These are phyloP conservation scores for peach (Prunus persica) DNA, from an alignment of 306 rosid genomes.

Conservation along the genomic window DNA sequence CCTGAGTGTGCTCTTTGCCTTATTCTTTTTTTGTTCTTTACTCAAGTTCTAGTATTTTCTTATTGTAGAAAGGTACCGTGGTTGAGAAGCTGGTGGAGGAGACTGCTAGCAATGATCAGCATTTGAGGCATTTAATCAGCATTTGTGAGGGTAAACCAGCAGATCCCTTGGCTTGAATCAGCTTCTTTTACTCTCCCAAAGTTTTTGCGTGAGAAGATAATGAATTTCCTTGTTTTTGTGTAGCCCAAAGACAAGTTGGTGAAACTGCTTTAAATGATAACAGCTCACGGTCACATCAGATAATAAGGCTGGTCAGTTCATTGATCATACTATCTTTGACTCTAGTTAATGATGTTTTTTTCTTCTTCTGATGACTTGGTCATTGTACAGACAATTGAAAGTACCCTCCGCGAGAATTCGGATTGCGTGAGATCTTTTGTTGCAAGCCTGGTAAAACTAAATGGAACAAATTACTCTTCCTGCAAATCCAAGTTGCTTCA, in stretches of 20 bases:
- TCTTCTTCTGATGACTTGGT: conserved; percentile 2
- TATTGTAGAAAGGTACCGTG: conserved; percentile 89
- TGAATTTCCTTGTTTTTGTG: conserved; percentile 21
- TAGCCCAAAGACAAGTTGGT: conserved; percentile 99
- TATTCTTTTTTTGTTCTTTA: not conserved
- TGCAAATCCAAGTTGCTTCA: conserved; percentile 3
- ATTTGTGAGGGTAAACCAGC: conserved; percentile 79
- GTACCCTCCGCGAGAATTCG: conserved; percentile 79
- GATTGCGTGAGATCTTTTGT: conserved; percentile 86
- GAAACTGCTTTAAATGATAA: conserved; percentile 96
- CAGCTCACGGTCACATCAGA: conserved; percentile 98
- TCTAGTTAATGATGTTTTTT: conserved; percentile 1
- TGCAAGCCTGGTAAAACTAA: conserved; percentile 81
- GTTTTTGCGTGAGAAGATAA: not conserved
- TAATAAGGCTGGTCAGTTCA: conserved; percentile 81
- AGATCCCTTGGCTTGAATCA: conserved; percentile 6
- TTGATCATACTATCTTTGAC: conserved; percentile 6
- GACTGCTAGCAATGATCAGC: conserved; percentile 79
- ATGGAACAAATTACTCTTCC: not conserved
- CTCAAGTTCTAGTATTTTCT: conserved; percentile 18
- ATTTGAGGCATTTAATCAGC: conserved; percentile 85
- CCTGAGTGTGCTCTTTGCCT: not conserved
- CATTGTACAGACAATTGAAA: conserved; percentile 73
- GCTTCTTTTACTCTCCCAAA: conserved; percentile 5
- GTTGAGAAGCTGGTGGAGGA: conserved; percentile 97